Evolutionary conservation across 176 grass and related monocot species (phyloP), one percentile per base, ranked within the genome.

Genomic region (Thinopyrum elongatum): DNA sequence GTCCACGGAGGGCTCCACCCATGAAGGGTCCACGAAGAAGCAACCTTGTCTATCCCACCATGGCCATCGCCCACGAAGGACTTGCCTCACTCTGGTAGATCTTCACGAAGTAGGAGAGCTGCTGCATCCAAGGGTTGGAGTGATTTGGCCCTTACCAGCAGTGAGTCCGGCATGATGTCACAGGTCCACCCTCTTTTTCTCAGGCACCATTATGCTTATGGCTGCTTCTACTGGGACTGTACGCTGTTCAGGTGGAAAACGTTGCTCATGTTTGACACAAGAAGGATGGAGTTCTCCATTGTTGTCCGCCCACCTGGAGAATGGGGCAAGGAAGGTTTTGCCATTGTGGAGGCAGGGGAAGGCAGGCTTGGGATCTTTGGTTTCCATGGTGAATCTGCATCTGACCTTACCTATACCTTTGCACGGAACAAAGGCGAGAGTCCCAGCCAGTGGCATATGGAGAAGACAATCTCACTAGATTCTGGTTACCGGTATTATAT

Each of bases 311-410:
- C 88, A 1, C 35, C 70, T 0, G 12, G 10, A 11, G 70, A 7
- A 12, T 85, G 82, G 82, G 26, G 65, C 10, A 41, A 41, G 77
- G 55, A 62, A 7, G 69, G 41, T n/a, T 74, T 85, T 1, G 82
- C 82, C 14, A 34, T 85, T 34, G 46, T 89, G 21, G 87, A 85
- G 15, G 87, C 87, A 76, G 77, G 77, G 77, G 77, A 46, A 85
- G 68, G 69, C 34, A 60, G 21, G 14, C 58, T 74, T 29, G 87
- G 77, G 60, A 15, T 89, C 2, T 89, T 89, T 27, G 44, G 25
- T 8, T 47, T 85, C 19, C 77, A 19, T 0, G 82, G 66, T 46
- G 44, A 39, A 12, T 36, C 19, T 21, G 76, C 59, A 4, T 61
- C 21, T 67, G 16, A 79, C 5, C 87, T 85, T 19, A 17, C 57